A percentile compares a stretch with the other conserved stretches of the same genome.
These are phyloP conservation scores for Boletus vermiculosoides DNA, from an alignment of 768 basidiomycete genomes.

Conservation along the genomic window DNA sequence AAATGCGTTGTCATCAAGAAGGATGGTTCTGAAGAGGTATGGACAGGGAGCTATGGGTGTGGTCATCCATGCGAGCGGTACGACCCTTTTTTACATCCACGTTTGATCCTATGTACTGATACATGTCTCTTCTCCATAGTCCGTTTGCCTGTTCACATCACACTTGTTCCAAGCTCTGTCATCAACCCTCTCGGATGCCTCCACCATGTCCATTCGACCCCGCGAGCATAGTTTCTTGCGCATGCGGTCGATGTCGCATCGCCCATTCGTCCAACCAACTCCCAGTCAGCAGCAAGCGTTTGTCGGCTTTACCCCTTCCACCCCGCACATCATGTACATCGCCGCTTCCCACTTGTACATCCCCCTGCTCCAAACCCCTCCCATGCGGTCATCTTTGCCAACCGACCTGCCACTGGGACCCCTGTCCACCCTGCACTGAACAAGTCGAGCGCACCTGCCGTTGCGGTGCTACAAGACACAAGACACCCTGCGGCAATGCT, in stretches of 20 bases:
- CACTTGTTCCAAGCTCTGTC: conserved; percentile 70
- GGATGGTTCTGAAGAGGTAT: conserved; percentile 41
- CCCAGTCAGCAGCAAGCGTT: background rate
- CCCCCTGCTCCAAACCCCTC: conserved; percentile 63
- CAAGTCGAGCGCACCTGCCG: conserved; percentile 76
- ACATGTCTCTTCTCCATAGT: conserved; percentile 30
- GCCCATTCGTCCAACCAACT: conserved; percentile 39
- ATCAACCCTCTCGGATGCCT: conserved; percentile 61
- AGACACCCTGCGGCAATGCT: conserved; percentile 45
- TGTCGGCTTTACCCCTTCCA: conserved; percentile 27
- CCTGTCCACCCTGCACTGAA: conserved; percentile 78
- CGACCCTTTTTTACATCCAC: conserved; percentile 11
- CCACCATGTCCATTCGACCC: conserved; percentile 76
- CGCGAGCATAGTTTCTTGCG: conserved; percentile 63
- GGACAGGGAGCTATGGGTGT: conserved; percentile 70
- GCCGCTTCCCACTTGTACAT: conserved; percentile 78
- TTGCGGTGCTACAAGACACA: conserved; percentile 68
- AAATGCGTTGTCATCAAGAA: conserved; percentile 28
- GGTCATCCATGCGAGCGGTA: conserved; percentile 57
- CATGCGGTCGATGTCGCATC: conserved; percentile 63
- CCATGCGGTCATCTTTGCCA: conserved; percentile 77
- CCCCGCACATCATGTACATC: conserved; percentile 59
- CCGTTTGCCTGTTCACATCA: conserved; percentile 78
- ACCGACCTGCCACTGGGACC: conserved; percentile 67
- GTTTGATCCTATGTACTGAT: background rate